Conservation (phyloP, 2,329 filamentous ascomycete species). For the Metarhizium brunneum region DNA sequence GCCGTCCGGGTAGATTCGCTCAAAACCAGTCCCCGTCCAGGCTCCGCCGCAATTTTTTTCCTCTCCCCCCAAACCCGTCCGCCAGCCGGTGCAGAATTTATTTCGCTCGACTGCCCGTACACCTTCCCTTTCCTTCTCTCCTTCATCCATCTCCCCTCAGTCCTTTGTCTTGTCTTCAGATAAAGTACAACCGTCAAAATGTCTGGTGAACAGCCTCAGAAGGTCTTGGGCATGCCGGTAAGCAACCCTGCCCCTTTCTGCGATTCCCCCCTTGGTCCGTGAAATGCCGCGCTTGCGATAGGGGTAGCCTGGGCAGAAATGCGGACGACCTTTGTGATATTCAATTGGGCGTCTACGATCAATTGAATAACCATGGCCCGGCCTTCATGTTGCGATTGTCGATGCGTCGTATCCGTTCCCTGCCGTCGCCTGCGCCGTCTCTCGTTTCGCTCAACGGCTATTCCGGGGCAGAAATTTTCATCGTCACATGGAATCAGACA, state of each 20-base stretch:
- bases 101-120: conserved; percentile 30
- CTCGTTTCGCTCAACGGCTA: not conserved
- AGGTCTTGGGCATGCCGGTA: conserved; percentile 61
- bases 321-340: conserved; percentile 1
- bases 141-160: conserved; percentile 50
- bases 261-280: conserved; percentile 5
- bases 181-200: conserved; percentile 37
- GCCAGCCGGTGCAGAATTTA: conserved; percentile 36
- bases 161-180: conserved; percentile 40
- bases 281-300: conserved; percentile 22
- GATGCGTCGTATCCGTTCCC: not conserved
- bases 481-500: not conserved
- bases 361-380: not conserved
- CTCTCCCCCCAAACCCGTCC: conserved; percentile 31
- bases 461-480: conserved; percentile 7
- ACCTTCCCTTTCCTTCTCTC: conserved; percentile 34
- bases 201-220: conserved; percentile 44
- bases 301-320: conserved; percentile 7
- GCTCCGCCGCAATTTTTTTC: conserved; percentile 44
- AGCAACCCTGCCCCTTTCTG: conserved; percentile 23
- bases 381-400: not conserved
- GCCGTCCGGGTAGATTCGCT: conserved; percentile 44
- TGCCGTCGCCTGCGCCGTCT: not conserved
- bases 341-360: conserved; percentile 12
- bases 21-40: conserved; percentile 35